Percentiles rank a stretch among this genome's conserved stretches.
phyloP scores from a whole-genome alignment of 73 alveolate genomes.

The Tetrahymena elliotti region DNA sequence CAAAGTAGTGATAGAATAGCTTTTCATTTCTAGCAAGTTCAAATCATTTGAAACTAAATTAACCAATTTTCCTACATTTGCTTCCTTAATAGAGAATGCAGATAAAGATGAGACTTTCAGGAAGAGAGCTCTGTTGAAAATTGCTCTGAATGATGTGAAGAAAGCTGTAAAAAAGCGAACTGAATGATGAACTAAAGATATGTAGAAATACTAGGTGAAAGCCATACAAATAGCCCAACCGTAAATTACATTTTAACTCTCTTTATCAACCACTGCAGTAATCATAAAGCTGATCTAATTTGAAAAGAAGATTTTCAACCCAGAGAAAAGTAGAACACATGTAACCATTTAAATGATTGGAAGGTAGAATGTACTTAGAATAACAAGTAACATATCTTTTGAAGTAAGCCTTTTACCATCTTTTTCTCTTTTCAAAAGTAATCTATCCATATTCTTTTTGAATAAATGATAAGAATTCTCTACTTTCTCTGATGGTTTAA shows the following conservation, averaged over 20 bases:
- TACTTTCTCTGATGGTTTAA: not conserved
- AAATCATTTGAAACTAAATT: slow-evolving; percentile 24
- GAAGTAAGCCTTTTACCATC: not conserved
- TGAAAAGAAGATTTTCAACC: not conserved
- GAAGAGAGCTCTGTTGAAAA: not conserved
- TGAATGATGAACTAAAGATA: not conserved
- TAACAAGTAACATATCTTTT: not conserved
- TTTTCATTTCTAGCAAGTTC: slow-evolving; percentile 4
- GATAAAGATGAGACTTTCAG: not conserved
- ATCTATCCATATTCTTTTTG: not conserved
- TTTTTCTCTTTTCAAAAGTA: not conserved
- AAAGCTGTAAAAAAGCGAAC: not conserved
- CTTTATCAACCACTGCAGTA: not conserved
- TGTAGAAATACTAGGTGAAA: not conserved
- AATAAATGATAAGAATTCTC: not conserved
- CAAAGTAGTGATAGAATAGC: not conserved
- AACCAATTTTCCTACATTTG: slow-evolving; percentile 23
- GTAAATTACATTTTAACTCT: not conserved
- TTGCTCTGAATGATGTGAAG: not conserved
- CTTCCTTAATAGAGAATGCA: slow-evolving; percentile 14
- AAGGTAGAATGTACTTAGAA: not conserved
- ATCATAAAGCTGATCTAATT: not conserved
- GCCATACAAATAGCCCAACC: not conserved
- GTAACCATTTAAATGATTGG: not conserved
- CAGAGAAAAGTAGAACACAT: not conserved